Base-by-base conservation (phyloP, 129 eudicot species). In the Kitagawia praeruptora region DNA sequence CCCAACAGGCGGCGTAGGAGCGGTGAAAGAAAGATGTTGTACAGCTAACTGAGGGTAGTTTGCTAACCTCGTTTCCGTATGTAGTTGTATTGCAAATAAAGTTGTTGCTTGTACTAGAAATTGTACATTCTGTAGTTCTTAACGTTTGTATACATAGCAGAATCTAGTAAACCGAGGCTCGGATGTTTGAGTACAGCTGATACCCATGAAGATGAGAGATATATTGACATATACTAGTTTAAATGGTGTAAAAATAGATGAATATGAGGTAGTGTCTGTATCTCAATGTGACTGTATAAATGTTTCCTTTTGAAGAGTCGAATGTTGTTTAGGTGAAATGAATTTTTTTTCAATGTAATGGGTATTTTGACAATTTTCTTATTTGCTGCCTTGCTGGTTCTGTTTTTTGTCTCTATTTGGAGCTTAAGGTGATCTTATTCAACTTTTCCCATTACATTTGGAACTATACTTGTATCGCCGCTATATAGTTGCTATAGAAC, bases 1-100 rank as follows among this genome's bases (percentile, higher is more conserved):
- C 86, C 61, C 85, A 85, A 25, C 86, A 89, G 64, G 87, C 83
- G 82, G 92, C 83, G 27, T 89, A 91, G 89, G 81, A 64, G 83
- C 73, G 61, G 76, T 79, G 79, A 85, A 83, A 82, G 80, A 77
- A 84, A 63, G 89, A 39, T 74, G 89, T 81, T 92, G 97, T 94
- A 94, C 98, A 90, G 98, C 97, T 94, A 88, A 94, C 94, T 39
- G 94, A 91, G 93, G 98, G 92, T 91, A 91, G 91, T 85, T 89
- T 88, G 91, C 89, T 91, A 87, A 88, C 85, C 87, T 89, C 85
- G 84, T 72, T 77, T 34, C 76, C 41, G 28, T 75, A 71, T 87
- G 69, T 80, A 69, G 75, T 67, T 78, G 56, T 61, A 49, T 69
- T 90, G 87, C 87, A 82, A 88, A 89, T 87, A 89, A 87, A 84